Conservation (phyloP, 1,284 basidiomycete species). For the Ceratobasidium sp. region DNA sequence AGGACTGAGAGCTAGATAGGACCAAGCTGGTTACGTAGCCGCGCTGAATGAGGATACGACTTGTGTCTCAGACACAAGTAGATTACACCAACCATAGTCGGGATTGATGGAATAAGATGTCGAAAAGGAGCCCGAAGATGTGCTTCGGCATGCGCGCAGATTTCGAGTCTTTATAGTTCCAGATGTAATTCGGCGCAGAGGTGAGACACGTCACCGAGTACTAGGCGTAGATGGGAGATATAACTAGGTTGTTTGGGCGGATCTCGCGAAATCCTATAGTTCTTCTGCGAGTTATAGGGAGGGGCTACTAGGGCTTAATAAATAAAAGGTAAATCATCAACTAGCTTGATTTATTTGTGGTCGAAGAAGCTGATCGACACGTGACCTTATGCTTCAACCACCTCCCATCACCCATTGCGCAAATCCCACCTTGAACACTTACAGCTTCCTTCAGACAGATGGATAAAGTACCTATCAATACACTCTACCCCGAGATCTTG, state of each 20-base stretch:
- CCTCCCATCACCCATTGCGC: too few species aligned
- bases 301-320: background rate
- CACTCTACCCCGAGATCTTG: too few species aligned
- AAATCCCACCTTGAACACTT: too few species aligned
- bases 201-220: constrained; percentile 23
- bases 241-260: background rate
- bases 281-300: background rate
- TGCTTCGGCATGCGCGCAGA: constrained; percentile 20
- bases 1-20: constrained; percentile 34
- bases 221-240: constrained; percentile 6
- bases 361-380: too few species aligned
- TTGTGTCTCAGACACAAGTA: constrained; percentile 10
- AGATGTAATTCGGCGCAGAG: constrained; percentile 16
- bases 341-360: background rate
- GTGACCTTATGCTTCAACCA: too few species aligned
- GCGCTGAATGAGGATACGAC: background rate
- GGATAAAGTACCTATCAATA: too few species aligned
- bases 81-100: constrained; percentile 38
- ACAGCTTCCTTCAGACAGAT: too few species aligned
- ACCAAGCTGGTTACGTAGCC: background rate
- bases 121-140: constrained; percentile 16
- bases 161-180: constrained; percentile 6
- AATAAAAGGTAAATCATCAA: background rate
- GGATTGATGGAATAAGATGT: constrained; percentile 4
- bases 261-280: background rate